These are phyloP conservation scores for Colletotrichum noveboracense DNA, from an alignment of 2,329 filamentous ascomycete genomes.

Conservation along the genomic window DNA sequence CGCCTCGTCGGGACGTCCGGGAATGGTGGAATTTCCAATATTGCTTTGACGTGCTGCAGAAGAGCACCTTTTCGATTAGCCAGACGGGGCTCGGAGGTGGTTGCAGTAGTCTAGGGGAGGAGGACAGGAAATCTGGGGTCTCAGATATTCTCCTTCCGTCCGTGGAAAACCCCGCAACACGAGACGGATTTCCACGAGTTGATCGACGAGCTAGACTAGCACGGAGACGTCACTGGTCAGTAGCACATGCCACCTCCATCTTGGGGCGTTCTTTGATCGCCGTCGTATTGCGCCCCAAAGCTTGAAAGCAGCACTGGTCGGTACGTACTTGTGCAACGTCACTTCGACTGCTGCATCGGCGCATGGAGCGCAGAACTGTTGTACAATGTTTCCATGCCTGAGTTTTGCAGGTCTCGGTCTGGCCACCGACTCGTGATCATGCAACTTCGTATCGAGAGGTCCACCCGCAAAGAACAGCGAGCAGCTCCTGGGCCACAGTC, in stretches of 20 bases:
- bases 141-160: not conserved
- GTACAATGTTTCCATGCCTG: not conserved
- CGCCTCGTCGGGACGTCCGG: not conserved
- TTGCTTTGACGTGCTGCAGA: not conserved
- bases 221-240: not conserved
- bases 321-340: not conserved
- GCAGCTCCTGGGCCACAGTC: not conserved
- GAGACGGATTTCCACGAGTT: not conserved
- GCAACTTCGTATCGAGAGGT: not conserved
- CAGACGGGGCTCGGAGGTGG: not conserved
- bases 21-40: not conserved
- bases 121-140: not conserved
- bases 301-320: not conserved
- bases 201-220: not conserved
- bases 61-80: not conserved
- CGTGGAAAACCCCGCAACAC: not conserved
- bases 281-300: not conserved
- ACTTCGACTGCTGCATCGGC: not conserved
- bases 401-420: not conserved
- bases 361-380: not conserved
- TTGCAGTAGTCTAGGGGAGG: not conserved
- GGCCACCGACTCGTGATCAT: not conserved
- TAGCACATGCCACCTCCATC: not conserved
- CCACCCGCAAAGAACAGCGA: not conserved
- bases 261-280: not conserved